phyloP scores from a whole-genome alignment of 352 stramenopile species.

The Globisporangium apiculatum region DNA sequence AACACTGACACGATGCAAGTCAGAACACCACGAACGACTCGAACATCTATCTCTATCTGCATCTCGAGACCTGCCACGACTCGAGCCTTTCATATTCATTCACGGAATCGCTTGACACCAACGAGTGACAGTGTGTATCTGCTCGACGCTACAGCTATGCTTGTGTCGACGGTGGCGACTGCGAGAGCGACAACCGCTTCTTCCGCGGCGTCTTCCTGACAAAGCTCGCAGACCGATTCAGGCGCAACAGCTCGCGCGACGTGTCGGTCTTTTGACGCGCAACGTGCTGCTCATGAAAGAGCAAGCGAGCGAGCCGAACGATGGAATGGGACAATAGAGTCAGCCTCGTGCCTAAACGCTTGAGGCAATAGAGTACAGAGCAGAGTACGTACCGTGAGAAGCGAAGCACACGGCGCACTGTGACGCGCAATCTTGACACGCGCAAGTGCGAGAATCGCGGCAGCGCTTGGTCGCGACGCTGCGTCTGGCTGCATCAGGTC shows the following conservation, averaged over 20 bases:
- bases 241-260: slow-evolving; percentile 1
- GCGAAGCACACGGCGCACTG: not conserved
- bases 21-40: no score
- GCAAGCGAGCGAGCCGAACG: not conserved
- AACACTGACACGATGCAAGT: no score
- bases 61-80: not conserved
- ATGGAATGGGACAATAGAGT: not conserved
- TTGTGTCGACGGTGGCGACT: not conserved
- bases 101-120: not conserved
- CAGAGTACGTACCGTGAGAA: slow-evolving; percentile 1
- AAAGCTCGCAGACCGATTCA: slow-evolving; percentile 10
- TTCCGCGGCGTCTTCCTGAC: slow-evolving; percentile 11
- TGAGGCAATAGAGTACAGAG: not conserved
- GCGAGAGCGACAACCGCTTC: slow-evolving; percentile 10
- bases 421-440: not conserved
- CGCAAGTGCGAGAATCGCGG: not conserved
- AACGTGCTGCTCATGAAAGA: slow-evolving; percentile 2
- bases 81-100: not conserved
- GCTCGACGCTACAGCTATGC: no score
- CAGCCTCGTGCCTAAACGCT: not conserved
- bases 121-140: not conserved
- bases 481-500: slow-evolving; percentile 16
- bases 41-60: no score
- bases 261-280: slow-evolving; percentile 1
- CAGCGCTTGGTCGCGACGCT: slow-evolving; percentile 1